These are phyloP conservation scores for Backusella luteola DNA, from an alignment of 192 early-diverging fungal species.

Conservation along the genomic window DNA sequence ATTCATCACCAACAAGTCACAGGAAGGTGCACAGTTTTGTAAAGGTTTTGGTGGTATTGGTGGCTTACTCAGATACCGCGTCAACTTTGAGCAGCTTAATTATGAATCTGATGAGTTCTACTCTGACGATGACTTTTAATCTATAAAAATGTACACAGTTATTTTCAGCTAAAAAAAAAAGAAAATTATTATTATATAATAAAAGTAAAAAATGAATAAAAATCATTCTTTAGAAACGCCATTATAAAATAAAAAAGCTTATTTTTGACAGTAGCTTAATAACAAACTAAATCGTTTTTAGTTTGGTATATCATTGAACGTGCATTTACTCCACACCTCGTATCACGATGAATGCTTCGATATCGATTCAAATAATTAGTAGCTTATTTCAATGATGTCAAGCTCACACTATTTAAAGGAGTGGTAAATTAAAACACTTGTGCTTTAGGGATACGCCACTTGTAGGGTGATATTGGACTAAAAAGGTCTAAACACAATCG, in stretches of 20 bases:
- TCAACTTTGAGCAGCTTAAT: slow-evolving; percentile 69
- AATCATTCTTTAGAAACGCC: neutral
- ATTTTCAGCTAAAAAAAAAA: neutral
- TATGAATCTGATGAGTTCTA: slow-evolving; percentile 67
- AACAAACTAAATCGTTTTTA: neutral
- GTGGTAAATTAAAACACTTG: neutral
- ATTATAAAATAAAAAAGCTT: neutral
- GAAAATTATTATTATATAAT: neutral
- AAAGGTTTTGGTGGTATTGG: slow-evolving; percentile 98
- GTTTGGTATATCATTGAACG: neutral
- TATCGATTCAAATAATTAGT: no score
- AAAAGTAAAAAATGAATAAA: neutral
- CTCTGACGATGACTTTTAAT: slow-evolving; percentile 38
- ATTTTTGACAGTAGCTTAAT: neutral
- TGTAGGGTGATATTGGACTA: no score
- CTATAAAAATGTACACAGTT: slow-evolving; percentile 11
- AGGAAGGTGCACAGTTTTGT: slow-evolving; percentile 97
- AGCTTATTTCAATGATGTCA: neutral
- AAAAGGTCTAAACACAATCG: no score
- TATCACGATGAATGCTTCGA: no score
- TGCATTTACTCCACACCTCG: no score
- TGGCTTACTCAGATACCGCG: slow-evolving; percentile 79
- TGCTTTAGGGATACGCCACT: no score
- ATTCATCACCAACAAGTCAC: slow-evolving; percentile 94
- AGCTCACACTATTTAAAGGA: neutral